Conservation (phyloP, 1,284 basidiomycete genomes). For the Boletus sp. region DNA sequence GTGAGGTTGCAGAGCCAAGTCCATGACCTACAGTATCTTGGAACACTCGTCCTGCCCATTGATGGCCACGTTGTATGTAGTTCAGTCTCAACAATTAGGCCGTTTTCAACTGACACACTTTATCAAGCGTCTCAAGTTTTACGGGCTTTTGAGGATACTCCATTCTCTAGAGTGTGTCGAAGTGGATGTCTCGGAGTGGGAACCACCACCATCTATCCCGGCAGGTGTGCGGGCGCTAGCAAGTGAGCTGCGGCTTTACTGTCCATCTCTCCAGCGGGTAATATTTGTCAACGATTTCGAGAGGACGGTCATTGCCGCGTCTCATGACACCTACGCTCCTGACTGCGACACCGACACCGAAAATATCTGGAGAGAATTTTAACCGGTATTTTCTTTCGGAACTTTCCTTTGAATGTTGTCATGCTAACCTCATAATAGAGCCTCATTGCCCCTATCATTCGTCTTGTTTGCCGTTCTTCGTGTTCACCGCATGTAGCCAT, state of each 20-base stretch:
- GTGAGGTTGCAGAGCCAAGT: constrained; percentile 36
- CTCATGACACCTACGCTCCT: constrained; percentile 42
- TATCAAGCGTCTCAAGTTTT: constrained; percentile 57
- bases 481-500: constrained; percentile 23
- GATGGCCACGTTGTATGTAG: constrained; percentile 42
- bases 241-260: constrained; percentile 59
- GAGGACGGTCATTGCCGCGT: constrained; percentile 47
- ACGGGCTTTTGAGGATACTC: constrained; percentile 54
- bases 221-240: constrained; percentile 55
- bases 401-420: neutral
- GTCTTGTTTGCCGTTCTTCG: constrained; percentile 9
- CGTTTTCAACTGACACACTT: constrained; percentile 14
- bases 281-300: constrained; percentile 63
- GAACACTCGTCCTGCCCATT: constrained; percentile 53
- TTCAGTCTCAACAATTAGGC: constrained; percentile 38
- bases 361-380: constrained; percentile 52
- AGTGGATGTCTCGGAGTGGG: constrained; percentile 63
- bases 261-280: constrained; percentile 46
- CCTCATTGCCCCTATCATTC: constrained; percentile 2
- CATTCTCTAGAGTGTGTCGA: constrained; percentile 52
- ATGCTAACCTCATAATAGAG: constrained; percentile 5
- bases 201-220: constrained; percentile 50
- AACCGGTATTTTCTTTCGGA: constrained; percentile 16
- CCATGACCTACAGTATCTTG: constrained; percentile 52
- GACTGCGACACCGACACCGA: constrained; percentile 46